Evolutionary conservation across 805 yeast genomes (phyloP), one percentile per base, ranked within the genome.

Genomic region (Candida ascalaphidarum): DNA sequence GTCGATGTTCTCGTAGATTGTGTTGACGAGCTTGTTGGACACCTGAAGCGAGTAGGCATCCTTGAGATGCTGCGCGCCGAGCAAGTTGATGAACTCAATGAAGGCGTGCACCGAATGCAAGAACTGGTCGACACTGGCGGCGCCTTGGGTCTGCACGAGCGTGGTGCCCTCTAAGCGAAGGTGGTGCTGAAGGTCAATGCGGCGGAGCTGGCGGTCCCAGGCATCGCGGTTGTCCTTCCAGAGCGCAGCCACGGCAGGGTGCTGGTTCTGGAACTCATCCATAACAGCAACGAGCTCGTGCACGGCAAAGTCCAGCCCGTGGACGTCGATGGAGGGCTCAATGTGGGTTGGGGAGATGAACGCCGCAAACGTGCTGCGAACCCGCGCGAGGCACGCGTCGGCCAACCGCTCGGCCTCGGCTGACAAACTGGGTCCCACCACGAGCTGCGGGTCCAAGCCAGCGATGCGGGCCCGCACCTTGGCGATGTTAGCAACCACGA

Each of bases 1-100:
- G n/a, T n/a, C 40, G 28, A 60, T 55, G 31, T 53, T 54, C 21
- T 50, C 50, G 3, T 64, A 52, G 11, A 60, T 45, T 8, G 35
- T 38, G 11, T 45, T 43, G 12, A 48, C 53, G 21, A 61, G 39
- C 25, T 38, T 34, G 28, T 44, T 48, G 19, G 61, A 52, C 4
- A 60, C 39, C 30, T 48, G 48, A 10, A 53, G 40, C 29, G 43
- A 44, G 30, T 43, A 50, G 22, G 34, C 52, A 19, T 46, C 43
- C 19, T 47, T 54, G 25, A 58, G 32, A 1, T 44, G 25, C 3
- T 29, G 41, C 14, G 46, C 33, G 16, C 40, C 31, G 11, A 56
- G 28, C 10, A 41, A 17, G 33, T 58, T 55, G 21, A 61, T 43
- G 28, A 57, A 59, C 12, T 34, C 29, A 12, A 61, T 43, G 21